A percentile compares a stretch with the other conserved stretches of the same genome.
Evolutionary conservation across 441 rosid genomes (phyloP).

Genomic region (Raphanus hybrid): DNA sequence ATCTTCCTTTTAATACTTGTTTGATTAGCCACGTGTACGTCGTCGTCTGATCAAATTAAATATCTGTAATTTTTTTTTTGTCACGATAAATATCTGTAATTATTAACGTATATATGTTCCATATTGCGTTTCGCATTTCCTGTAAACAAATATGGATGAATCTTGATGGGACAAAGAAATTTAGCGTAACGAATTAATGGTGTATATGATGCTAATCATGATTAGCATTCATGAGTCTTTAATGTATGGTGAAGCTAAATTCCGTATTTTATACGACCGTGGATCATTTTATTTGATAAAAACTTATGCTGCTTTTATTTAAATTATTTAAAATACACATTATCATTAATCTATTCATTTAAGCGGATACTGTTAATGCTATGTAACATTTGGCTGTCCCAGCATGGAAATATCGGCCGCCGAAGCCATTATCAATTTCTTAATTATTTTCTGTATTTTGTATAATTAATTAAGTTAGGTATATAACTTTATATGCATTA

Average conservation of each 20-base stretch:
- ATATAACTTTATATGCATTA: conserved; percentile 10
- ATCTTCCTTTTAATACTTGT: too few species aligned
- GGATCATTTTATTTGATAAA: conserved; percentile 5
- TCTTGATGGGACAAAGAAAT: conserved; percentile 29
- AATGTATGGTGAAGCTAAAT: conserved; percentile 38
- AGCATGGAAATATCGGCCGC: conserved; percentile 38
- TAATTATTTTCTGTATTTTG: conserved; percentile 10
- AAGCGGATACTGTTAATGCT: conserved; percentile 1
- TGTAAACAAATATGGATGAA: conserved; percentile 33
- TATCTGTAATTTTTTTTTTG: too few species aligned
- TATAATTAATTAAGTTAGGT: conserved; percentile 33
- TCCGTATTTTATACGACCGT: conserved; percentile 17
- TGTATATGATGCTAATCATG: conserved; percentile 31
- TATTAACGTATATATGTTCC: neutral
- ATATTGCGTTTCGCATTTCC: conserved; percentile 30
- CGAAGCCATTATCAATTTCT: conserved; percentile 32
- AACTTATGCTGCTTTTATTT: conserved; percentile 5
- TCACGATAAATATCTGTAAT: too few species aligned
- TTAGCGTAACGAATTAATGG: conserved; percentile 27
- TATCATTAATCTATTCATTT: conserved; percentile 6
- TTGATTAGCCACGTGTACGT: too few species aligned
- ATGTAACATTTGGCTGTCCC: conserved; percentile 29
- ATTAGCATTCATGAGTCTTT: conserved; percentile 38
- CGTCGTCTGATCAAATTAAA: too few species aligned
- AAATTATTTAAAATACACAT: neutral